Percentiles rank a stretch among this genome's conserved stretches.
These are phyloP conservation scores for Seiridium cupressi DNA, from an alignment of 2,329 filamentous ascomycete genomes.

Conservation along the genomic window DNA sequence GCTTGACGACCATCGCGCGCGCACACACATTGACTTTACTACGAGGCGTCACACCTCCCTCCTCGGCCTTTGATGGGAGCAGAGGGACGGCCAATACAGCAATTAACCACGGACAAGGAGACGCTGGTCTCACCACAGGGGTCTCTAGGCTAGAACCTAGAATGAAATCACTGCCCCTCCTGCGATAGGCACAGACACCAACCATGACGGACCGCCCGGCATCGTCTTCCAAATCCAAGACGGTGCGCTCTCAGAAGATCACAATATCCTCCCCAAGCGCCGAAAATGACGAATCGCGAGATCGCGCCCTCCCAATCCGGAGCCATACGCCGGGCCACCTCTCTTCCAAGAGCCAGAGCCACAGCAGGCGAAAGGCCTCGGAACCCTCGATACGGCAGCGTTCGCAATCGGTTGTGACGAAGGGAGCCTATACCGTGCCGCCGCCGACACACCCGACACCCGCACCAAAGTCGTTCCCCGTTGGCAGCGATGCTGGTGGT, in stretches of 20 bases:
- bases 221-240: conserved; percentile 38
- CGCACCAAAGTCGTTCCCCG: background rate
- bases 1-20: too few relatives aligned
- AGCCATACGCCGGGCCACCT: conserved; percentile 64
- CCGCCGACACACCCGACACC: conserved; percentile 17
- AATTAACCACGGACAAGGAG: background rate
- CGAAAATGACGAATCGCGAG: conserved; percentile 32
- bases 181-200: conserved; percentile 6
- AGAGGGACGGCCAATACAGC: background rate
- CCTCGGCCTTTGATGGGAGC: too few relatives aligned
- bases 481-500: conserved; percentile 16
- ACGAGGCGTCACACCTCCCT: too few relatives aligned
- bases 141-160: background rate
- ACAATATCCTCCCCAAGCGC: conserved; percentile 33
- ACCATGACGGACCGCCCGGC: conserved; percentile 30
- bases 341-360: conserved; percentile 51
- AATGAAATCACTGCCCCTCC: conserved; percentile 7
- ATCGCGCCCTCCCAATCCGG: conserved; percentile 39
- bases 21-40: too few relatives aligned
- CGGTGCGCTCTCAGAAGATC: conserved; percentile 55
- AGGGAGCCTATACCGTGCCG: conserved; percentile 25
- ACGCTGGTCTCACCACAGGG: background rate
- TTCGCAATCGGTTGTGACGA: conserved; percentile 47
- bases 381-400: conserved; percentile 54
- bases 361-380: conserved; percentile 46